A percentile compares a stretch with the other conserved stretches of the same genome.
Conservation (phyloP, 2,329 filamentous ascomycete genomes). For the Thelonectria rubi region DNA sequence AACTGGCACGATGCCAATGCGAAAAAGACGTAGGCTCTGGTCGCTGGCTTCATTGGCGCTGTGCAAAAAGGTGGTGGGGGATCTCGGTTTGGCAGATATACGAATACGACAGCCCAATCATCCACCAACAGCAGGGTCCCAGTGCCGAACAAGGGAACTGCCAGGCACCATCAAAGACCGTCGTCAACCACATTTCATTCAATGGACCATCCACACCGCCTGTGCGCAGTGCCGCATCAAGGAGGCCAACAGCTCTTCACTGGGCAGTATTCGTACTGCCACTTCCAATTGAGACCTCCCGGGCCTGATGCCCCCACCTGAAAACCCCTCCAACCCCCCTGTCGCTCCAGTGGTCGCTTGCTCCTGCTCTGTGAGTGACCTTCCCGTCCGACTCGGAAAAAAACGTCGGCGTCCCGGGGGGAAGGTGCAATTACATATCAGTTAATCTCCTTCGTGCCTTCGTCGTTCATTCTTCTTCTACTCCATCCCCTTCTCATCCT, state of each 20-base stretch:
- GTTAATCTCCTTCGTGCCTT: slow-evolving; percentile 45
- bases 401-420: slow-evolving; percentile 33
- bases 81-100: slow-evolving; percentile 19
- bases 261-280: background rate
- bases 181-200: background rate
- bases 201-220: background rate
- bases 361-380: slow-evolving; percentile 19
- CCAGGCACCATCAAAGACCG: slow-evolving; percentile 8
- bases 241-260: background rate
- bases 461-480: slow-evolving; percentile 31
- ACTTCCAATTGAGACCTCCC: background rate
- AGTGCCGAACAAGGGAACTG: slow-evolving; percentile 20
- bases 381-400: slow-evolving; percentile 26
- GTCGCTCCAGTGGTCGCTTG: slow-evolving; percentile 5
- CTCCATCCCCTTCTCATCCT: slow-evolving; percentile 18
- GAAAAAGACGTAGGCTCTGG: slow-evolving; percentile 10
- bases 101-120: slow-evolving; percentile 25
- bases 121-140: slow-evolving; percentile 2
- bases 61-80: slow-evolving; percentile 17
- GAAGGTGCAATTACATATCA: slow-evolving; percentile 43
- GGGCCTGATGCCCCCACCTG: background rate
- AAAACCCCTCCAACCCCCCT: slow-evolving; percentile 11
- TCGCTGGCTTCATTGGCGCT: background rate
- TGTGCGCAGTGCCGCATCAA: background rate
- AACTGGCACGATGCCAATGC: slow-evolving; percentile 15